A percentile compares a stretch with the other conserved stretches of the same genome.
Evolutionary conservation across 1,139 yeast species (phyloP).

Genomic region (Candida sanyaensis): DNA sequence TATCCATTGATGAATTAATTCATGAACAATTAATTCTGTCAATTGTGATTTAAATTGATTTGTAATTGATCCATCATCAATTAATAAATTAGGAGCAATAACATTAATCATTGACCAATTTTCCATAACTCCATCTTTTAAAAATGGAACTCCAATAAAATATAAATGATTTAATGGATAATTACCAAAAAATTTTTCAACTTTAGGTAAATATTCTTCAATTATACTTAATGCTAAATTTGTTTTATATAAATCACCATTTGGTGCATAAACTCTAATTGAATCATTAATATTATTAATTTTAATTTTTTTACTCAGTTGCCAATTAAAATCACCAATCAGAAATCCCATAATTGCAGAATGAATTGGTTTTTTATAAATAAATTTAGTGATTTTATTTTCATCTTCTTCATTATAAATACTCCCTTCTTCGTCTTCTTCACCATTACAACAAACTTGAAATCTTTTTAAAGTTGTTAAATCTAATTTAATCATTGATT

Average conservation of each 20-base stretch:
- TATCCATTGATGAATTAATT: slow-evolving; percentile 76
- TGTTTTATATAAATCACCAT: slow-evolving; percentile 51
- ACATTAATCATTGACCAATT: slow-evolving; percentile 71
- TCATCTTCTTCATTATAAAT: slow-evolving; percentile 20
- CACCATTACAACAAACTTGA: slow-evolving; percentile 53
- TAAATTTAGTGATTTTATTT: slow-evolving; percentile 39
- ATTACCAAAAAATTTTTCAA: slow-evolving; percentile 38
- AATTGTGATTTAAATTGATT: slow-evolving; percentile 26
- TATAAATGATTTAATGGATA: slow-evolving; percentile 68
- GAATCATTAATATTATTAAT: slow-evolving; percentile 41
- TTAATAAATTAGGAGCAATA: slow-evolving; percentile 48
- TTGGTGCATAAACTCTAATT: slow-evolving; percentile 55
- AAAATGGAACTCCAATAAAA: slow-evolving; percentile 64
- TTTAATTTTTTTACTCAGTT: slow-evolving; percentile 3
- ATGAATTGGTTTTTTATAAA: slow-evolving; percentile 57
- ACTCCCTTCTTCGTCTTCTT: slow-evolving; percentile 22
- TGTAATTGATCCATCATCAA: slow-evolving; percentile 26
- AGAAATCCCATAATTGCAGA: slow-evolving; percentile 67
- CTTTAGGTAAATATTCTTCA: slow-evolving; percentile 47
- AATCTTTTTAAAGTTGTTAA: slow-evolving; percentile 47
- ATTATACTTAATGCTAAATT: slow-evolving; percentile 46
- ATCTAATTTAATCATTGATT: slow-evolving; percentile 50
- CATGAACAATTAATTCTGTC: slow-evolving; percentile 65
- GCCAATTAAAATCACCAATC: slow-evolving; percentile 60
- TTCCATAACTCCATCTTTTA: slow-evolving; percentile 79